phyloP scores from a whole-genome alignment of 2,329 filamentous ascomycete genomes.

The Penicillium polonicum region DNA sequence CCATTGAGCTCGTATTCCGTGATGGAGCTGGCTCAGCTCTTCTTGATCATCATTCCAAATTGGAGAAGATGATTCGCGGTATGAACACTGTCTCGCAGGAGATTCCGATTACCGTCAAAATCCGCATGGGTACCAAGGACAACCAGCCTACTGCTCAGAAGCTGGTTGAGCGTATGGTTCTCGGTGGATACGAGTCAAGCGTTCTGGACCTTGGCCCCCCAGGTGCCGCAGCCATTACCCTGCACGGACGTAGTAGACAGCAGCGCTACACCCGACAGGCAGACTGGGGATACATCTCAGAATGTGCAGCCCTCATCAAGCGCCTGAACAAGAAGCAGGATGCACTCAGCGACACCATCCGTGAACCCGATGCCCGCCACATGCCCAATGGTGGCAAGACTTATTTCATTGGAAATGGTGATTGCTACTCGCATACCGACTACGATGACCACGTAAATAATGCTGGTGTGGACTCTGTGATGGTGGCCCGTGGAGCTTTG shows the following conservation, averaged over 20 bases:
- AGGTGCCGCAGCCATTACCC: constrained; percentile 90
- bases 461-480: constrained; percentile 83
- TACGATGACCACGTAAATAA: constrained; percentile 77
- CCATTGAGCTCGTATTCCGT: constrained; percentile 90
- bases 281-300: constrained; percentile 94
- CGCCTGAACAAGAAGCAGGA: constrained; percentile 70
- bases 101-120: constrained; percentile 90
- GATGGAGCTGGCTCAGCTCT: constrained; percentile 86
- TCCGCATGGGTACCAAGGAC: constrained; percentile 85
- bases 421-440: constrained; percentile 90
- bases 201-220: constrained; percentile 67
- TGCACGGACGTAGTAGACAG: constrained; percentile 90
- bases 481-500: constrained; percentile 93
- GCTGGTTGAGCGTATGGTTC: constrained; percentile 76
- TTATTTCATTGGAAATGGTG: constrained; percentile 94
- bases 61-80: constrained; percentile 91
- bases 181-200: constrained; percentile 72
- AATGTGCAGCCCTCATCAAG: constrained; percentile 82
- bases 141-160: constrained; percentile 75
- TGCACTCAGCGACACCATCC: constrained; percentile 69
- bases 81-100: constrained; percentile 94
- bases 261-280: constrained; percentile 89
- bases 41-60: constrained; percentile 80
- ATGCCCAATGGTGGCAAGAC: constrained; percentile 69
- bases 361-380: constrained; percentile 72